A percentile compares a stretch with the other conserved stretches of the same genome.
phyloP scores from a whole-genome alignment of 2,329 filamentous ascomycete genomes.

The Trichoderma koningii region DNA sequence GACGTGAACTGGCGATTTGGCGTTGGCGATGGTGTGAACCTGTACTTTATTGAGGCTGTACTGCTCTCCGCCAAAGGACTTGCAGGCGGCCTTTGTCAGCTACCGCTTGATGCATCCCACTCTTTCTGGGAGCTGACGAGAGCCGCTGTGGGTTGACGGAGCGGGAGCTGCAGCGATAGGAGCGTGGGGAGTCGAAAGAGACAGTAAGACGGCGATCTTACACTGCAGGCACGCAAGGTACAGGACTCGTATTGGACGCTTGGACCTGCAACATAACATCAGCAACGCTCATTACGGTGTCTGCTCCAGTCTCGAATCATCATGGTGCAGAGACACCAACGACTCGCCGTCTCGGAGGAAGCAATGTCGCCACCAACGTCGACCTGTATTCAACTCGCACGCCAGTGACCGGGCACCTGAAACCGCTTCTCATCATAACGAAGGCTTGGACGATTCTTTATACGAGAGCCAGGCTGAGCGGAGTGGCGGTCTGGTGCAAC shows the following conservation, averaged over 20 bases:
- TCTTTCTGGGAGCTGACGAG: constrained; percentile 19
- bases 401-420: constrained; percentile 4
- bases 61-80: too few relatives aligned
- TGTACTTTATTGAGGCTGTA: too few relatives aligned
- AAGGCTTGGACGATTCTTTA: not conserved
- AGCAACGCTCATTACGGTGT: too few relatives aligned
- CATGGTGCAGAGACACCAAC: too few relatives aligned
- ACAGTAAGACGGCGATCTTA: constrained; percentile 1
- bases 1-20: too few relatives aligned
- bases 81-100: constrained; percentile 7
- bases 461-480: constrained; percentile 2
- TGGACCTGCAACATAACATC: too few relatives aligned
- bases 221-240: not conserved
- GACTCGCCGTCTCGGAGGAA: not conserved
- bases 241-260: not conserved
- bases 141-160: constrained; percentile 12
- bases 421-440: constrained; percentile 1
- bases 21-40: not conserved
- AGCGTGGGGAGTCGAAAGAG: not conserved
- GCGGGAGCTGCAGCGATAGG: constrained; percentile 9
- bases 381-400: not conserved
- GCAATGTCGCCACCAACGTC: not conserved
- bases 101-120: constrained; percentile 13
- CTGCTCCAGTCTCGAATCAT: too few relatives aligned
- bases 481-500: constrained; percentile 20